Evolutionary conservation across 768 basidiomycete species (phyloP).

Genomic region (Tulasnella sp.): DNA sequence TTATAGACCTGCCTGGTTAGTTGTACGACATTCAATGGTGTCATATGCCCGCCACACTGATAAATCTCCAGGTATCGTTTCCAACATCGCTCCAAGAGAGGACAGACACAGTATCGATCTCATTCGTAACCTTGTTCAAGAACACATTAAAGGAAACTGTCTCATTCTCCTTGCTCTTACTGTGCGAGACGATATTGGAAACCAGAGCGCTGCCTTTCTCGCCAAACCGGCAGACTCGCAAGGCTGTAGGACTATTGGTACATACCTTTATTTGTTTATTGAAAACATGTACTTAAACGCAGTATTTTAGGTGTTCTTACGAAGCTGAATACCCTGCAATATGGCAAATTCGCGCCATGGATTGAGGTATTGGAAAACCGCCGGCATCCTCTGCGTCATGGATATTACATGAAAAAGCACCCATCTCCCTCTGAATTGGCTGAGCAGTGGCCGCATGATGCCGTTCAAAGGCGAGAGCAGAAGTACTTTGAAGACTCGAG

Average conservation of each 20-base stretch:
- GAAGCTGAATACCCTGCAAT: slow-evolving; percentile 48
- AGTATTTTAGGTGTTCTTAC: slow-evolving; percentile 46
- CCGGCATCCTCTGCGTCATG: slow-evolving; percentile 34
- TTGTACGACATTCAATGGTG: slow-evolving; percentile 18
- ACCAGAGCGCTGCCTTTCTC: slow-evolving; percentile 42
- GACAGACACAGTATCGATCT: slow-evolving; percentile 30
- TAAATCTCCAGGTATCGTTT: slow-evolving; percentile 52
- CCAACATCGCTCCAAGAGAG: slow-evolving; percentile 32
- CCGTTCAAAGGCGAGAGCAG: slow-evolving; percentile 28
- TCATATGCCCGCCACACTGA: too few relatives aligned
- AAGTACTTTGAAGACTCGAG: slow-evolving; percentile 46
- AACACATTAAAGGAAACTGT: slow-evolving; percentile 38
- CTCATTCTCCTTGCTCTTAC: slow-evolving; percentile 45
- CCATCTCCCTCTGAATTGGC: slow-evolving; percentile 40
- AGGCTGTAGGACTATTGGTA: slow-evolving; percentile 52
- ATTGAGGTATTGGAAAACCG: slow-evolving; percentile 36
- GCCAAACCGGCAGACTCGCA: slow-evolving; percentile 40
- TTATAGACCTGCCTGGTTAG: slow-evolving; percentile 22
- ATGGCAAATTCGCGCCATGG: slow-evolving; percentile 35
- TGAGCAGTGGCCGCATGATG: slow-evolving; percentile 25
- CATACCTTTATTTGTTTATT: not conserved
- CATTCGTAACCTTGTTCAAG: slow-evolving; percentile 38
- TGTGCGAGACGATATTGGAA: slow-evolving; percentile 48
- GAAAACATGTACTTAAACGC: not conserved
- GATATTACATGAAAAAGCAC: slow-evolving; percentile 57